Evolutionary conservation across 768 basidiomycete genomes (phyloP), one percentile per base, ranked within the genome.

Genomic region (Russula olivacea): DNA sequence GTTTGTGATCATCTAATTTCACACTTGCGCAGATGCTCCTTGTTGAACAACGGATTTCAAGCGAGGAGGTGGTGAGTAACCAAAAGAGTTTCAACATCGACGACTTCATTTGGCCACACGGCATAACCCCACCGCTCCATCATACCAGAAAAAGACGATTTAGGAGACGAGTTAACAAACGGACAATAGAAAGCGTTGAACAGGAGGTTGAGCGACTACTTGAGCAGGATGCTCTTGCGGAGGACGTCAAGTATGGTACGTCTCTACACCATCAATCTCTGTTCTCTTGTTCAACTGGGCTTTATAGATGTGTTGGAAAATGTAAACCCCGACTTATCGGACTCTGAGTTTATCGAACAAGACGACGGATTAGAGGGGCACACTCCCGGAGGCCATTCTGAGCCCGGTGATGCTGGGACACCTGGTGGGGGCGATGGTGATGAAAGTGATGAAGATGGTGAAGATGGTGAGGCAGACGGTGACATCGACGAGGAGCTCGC

Each of bases 41-140:
- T 2, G 86, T 97, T 25, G 91, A 88, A 64, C 80, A 91, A 66
- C 83, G 83, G 52, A 77, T 90, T 61, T 81, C 86, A 34, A 85
- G 78, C 49, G 89, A 95, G 65, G 88, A 90, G 40, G 78, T 82
- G 1, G 65, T 85, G 47, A 77, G 77, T 15, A 80, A 78, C 38
- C 83, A 83, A 49, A 86, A 83, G 72, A 83, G 80, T 58, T 90
- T 96, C 76, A 93, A 87, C 68, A 83, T 97, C 53, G 93, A 97
- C 68, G 95, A 98, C 67, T 98, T 95, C 74, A 93, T 98, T 59
- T 99, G 91, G 88, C 94, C 91, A 0, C 95, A 98, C 70, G 97
- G 97, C 3, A 79, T 98, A 51, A 97, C 95, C 0, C 96, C 96
- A 54, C 96, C 97, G 2, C 74, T 99, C 59, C 86, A 90, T 67